Conservation (phyloP, 192 early-diverging fungal species). For the Thamnidium elegans region DNA sequence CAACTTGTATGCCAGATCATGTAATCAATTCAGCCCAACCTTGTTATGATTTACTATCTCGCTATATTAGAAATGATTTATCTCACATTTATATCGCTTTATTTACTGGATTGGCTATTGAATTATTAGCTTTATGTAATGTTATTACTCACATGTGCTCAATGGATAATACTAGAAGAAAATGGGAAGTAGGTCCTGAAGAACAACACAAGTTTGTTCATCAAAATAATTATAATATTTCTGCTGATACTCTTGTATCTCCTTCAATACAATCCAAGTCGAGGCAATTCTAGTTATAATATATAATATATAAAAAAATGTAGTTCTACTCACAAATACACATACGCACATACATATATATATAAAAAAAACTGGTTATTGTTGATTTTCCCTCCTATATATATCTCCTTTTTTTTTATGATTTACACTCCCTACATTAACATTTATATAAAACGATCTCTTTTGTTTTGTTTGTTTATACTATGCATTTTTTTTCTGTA, state of each 20-base stretch:
- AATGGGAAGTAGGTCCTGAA: not conserved
- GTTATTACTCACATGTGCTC: slow-evolving; percentile 15
- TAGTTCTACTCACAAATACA: not conserved
- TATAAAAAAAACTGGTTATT: not conserved
- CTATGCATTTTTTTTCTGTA: no score
- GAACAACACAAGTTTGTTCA: not conserved
- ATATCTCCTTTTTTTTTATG: not conserved
- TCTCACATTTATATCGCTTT: slow-evolving; percentile 14
- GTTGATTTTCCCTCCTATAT: not conserved
- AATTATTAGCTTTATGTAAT: slow-evolving; percentile 20
- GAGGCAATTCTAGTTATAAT: not conserved
- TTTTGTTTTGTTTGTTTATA: no score
- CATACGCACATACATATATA: not conserved
- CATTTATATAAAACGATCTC: not conserved
- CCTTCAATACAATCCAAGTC: not conserved
- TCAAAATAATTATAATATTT: not conserved
- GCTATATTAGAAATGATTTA: slow-evolving; percentile 11
- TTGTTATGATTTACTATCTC: slow-evolving; percentile 2
- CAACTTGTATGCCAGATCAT: slow-evolving; percentile 1
- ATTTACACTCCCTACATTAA: not conserved
- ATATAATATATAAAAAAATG: not conserved
- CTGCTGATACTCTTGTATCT: not conserved
- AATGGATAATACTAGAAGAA: slow-evolving; percentile 1
- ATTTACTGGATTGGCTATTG: slow-evolving; percentile 7
- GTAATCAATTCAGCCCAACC: slow-evolving; percentile 8